Conservation (phyloP, 2,329 filamentous ascomycete species). For the Talaromyces sp. region DNA sequence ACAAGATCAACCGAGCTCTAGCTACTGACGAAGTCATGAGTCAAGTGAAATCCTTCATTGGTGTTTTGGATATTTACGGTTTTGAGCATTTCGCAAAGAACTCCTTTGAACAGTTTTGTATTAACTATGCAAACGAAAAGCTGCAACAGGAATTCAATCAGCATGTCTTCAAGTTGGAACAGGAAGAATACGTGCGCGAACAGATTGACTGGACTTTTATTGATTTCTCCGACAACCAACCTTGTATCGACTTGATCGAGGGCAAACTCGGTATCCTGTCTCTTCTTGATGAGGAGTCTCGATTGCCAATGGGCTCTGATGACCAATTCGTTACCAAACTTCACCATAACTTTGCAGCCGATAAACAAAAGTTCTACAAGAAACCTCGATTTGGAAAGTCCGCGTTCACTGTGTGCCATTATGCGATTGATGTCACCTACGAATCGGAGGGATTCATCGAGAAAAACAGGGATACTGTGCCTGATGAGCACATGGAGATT, state of each 20-base stretch:
- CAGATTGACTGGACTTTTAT: constrained; percentile 99
- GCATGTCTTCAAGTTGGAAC: constrained; percentile 97
- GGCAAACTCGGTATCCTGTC: constrained; percentile 92
- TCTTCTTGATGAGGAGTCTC: constrained; percentile 91
- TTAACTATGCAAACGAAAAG: constrained; percentile 99
- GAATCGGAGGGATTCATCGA: constrained; percentile 99
- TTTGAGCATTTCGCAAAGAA: constrained; percentile 99
- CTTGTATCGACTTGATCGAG: constrained; percentile 97
- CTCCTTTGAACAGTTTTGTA: constrained; percentile 99
- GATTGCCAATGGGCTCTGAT: constrained; percentile 94
- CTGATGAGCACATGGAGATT: constrained; percentile 95
- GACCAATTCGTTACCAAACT: constrained; percentile 96
- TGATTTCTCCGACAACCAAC: constrained; percentile 98
- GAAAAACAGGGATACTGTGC: constrained; percentile 98
- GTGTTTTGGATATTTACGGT: constrained; percentile 97
- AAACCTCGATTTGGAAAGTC: constrained; percentile 98
- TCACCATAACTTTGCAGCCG: constrained; percentile 83
- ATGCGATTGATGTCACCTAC: constrained; percentile 96
- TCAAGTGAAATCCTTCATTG: constrained; percentile 86
- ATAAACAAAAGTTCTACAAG: constrained; percentile 97
- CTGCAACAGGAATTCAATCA: constrained; percentile 99
- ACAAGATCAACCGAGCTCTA: constrained; percentile 86
- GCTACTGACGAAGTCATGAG: constrained; percentile 83
- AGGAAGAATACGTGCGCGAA: constrained; percentile 94
- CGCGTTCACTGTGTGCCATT: constrained; percentile 96